These are phyloP conservation scores for Balakata baccata DNA, from an alignment of 345 rosid species.

Conservation along the genomic window DNA sequence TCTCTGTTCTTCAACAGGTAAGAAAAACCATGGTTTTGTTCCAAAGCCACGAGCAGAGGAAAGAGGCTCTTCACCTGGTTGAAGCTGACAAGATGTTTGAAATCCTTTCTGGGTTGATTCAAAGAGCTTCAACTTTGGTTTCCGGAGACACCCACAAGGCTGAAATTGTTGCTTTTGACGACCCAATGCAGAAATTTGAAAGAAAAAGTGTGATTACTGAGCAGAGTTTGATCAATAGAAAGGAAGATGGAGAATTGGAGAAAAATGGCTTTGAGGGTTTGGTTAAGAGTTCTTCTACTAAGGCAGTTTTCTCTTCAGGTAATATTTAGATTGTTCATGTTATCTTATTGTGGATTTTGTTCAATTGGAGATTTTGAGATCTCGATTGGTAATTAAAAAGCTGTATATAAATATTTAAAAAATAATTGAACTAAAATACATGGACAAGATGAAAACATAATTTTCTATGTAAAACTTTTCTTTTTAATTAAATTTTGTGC, in stretches of 20 bases:
- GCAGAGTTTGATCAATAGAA: slow-evolving; percentile 28
- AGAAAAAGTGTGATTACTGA: slow-evolving; percentile 21
- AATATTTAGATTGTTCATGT: background rate
- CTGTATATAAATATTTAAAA: too few relatives aligned
- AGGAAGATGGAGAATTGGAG: slow-evolving; percentile 27
- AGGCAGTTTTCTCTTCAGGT: slow-evolving; percentile 38
- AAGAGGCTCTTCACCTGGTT: slow-evolving; percentile 49
- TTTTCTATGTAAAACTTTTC: background rate
- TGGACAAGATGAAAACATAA: too few relatives aligned
- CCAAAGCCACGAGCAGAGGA: slow-evolving; percentile 48
- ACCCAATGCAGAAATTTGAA: slow-evolving; percentile 28
- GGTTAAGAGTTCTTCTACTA: slow-evolving; percentile 43
- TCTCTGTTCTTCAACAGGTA: slow-evolving; percentile 39
- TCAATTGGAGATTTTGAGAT: slow-evolving; percentile 8
- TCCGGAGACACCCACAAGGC: slow-evolving; percentile 40
- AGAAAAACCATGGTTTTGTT: slow-evolving; percentile 43
- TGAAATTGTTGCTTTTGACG: slow-evolving; percentile 16
- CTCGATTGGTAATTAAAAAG: background rate
- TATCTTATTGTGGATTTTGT: background rate
- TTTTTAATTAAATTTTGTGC: background rate
- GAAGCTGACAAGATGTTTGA: slow-evolving; percentile 47
- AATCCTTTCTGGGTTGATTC: slow-evolving; percentile 50
- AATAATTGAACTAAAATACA: background rate
- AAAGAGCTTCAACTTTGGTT: slow-evolving; percentile 44
- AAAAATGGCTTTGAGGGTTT: slow-evolving; percentile 26